Evolutionary conservation across 2,329 filamentous ascomycete genomes (phyloP).

Genomic region (Trichophyton schoenleinii): DNA sequence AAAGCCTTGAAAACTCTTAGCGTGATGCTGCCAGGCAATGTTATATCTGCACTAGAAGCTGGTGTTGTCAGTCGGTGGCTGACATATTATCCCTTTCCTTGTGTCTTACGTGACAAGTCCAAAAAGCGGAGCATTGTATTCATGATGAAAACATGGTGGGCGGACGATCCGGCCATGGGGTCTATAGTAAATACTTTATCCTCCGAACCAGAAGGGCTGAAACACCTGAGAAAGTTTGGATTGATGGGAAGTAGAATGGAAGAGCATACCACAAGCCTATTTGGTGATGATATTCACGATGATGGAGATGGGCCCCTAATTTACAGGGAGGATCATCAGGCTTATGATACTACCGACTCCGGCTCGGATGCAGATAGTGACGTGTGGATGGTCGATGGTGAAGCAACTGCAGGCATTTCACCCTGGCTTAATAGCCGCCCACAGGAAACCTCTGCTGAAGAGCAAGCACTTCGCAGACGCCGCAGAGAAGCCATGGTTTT

Average conservation of each 20-base stretch:
- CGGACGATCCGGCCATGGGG: constrained; percentile 34
- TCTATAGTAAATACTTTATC: constrained; percentile 30
- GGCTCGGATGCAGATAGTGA: constrained; percentile 40
- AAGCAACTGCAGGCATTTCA: constrained; percentile 37
- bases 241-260: constrained; percentile 32
- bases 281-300: not conserved
- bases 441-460: constrained; percentile 31
- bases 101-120: constrained; percentile 40
- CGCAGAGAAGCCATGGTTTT: constrained; percentile 83
- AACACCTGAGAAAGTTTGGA: constrained; percentile 31
- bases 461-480: constrained; percentile 60
- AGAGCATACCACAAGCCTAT: constrained; percentile 14
- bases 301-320: no score
- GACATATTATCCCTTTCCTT: constrained; percentile 57
- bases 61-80: constrained; percentile 62
- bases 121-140: constrained; percentile 29
- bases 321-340: not conserved
- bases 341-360: constrained; percentile 12
- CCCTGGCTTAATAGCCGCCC: constrained; percentile 22
- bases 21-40: constrained; percentile 47
- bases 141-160: constrained; percentile 31
- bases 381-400: constrained; percentile 41
- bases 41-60: constrained; percentile 46
- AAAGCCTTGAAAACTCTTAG: constrained; percentile 45
- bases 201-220: constrained; percentile 26